Percentiles rank a stretch among this genome's conserved stretches.
Conservation (phyloP, 106 monocot species). For the Allium fistulosum region DNA sequence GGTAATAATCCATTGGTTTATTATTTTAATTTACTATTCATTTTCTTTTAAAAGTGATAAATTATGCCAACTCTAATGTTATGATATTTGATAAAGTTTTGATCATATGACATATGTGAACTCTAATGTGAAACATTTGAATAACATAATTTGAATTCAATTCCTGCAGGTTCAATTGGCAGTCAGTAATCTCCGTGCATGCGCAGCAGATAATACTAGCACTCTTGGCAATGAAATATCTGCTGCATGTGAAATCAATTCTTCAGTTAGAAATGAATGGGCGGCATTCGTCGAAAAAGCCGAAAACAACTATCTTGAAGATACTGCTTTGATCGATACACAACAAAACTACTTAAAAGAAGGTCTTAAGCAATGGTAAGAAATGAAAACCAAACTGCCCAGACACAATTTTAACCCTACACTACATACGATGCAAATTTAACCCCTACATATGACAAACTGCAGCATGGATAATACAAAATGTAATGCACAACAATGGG, state of each 20-base stretch:
- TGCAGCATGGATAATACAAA: slow-evolving; percentile 40
- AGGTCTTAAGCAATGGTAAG: slow-evolving; percentile 62
- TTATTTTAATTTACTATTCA: neutral
- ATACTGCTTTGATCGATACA: slow-evolving; percentile 32
- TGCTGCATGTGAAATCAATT: slow-evolving; percentile 29
- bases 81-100: too few relatives aligned
- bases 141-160: too few relatives aligned
- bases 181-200: slow-evolving; percentile 34
- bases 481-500: slow-evolving; percentile 49
- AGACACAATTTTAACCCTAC: neutral
- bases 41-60: neutral
- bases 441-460: neutral
- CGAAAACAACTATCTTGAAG: slow-evolving; percentile 42
- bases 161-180: slow-evolving; percentile 57
- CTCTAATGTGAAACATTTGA: too few relatives aligned
- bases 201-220: slow-evolving; percentile 35
- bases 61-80: too few relatives aligned
- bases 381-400: neutral
- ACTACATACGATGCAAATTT: neutral
- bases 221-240: slow-evolving; percentile 48
- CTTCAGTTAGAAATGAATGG: slow-evolving; percentile 48
- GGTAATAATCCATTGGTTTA: slow-evolving; percentile 16
- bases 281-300: slow-evolving; percentile 37
- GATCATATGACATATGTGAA: too few relatives aligned
- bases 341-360: slow-evolving; percentile 28